Conservation (phyloP, 2,329 filamentous ascomycete genomes). For the Epicoccum sorghinum region DNA sequence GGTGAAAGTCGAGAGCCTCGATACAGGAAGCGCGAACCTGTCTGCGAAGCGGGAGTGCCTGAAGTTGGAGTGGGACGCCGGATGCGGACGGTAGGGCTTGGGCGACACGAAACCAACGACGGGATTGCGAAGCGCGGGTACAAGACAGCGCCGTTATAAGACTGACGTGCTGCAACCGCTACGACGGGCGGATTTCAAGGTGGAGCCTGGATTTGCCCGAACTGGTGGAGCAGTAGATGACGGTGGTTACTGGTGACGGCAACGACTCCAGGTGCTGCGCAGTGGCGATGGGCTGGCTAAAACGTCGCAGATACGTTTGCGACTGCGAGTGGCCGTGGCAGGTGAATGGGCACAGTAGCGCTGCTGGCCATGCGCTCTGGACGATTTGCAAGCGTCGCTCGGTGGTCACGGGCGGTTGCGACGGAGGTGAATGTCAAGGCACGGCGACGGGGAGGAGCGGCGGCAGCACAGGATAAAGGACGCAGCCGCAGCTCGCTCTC, state of each 20-base stretch:
- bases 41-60: neutral
- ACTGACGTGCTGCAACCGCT: constrained; percentile 1
- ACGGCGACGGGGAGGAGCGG: constrained; percentile 7
- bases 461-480: constrained; percentile 14
- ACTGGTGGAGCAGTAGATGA: constrained; percentile 10
- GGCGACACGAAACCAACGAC: constrained; percentile 8
- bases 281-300: constrained; percentile 31
- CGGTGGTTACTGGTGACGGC: constrained; percentile 39
- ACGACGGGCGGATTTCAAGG: constrained; percentile 3
- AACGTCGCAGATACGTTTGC: constrained; percentile 17
- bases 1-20: constrained; percentile 8
- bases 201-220: constrained; percentile 9
- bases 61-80: constrained; percentile 7
- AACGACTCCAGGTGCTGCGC: constrained; percentile 25
- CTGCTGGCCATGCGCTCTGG: constrained; percentile 33
- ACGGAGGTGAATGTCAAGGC: constrained; percentile 14
- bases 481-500: constrained; percentile 13
- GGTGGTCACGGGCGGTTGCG: constrained; percentile 16
- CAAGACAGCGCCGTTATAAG: neutral
- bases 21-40: neutral
- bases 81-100: constrained; percentile 11
- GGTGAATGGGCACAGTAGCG: constrained; percentile 20
- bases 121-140: neutral
- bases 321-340: constrained; percentile 21
- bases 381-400: constrained; percentile 13